phyloP scores from a whole-genome alignment of 2,329 filamentous ascomycete species.

The Leptographium lundbergii region DNA sequence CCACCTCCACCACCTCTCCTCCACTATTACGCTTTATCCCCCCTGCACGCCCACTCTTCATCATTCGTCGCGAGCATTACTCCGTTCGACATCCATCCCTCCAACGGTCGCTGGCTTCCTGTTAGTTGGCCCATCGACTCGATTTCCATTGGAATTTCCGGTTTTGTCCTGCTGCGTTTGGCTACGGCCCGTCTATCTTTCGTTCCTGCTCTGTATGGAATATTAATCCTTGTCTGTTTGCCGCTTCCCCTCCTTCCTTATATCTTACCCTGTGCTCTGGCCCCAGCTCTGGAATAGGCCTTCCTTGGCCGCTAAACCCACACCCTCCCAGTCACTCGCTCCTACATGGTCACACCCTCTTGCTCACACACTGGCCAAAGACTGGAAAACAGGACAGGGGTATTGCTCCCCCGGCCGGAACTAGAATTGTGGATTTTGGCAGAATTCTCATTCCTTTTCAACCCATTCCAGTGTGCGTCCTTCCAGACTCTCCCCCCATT shows the following conservation, averaged over 20 bases:
- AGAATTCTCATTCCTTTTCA: background rate
- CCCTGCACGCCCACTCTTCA: background rate
- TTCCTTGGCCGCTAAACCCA: background rate
- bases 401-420: conserved; percentile 3
- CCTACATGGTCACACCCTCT: conserved; percentile 1
- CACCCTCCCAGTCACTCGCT: background rate
- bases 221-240: background rate
- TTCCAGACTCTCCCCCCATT: conserved; percentile 2
- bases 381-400: background rate
- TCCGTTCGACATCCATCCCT: background rate
- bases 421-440: conserved; percentile 3
- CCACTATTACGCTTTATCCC: background rate
- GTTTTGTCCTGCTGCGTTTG: background rate
- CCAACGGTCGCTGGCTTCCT: background rate
- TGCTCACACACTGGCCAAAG: background rate
- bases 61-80: conserved; percentile 1
- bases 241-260: background rate
- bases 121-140: background rate
- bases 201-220: background rate
- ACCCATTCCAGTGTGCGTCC: background rate
- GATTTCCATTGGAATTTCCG: background rate
- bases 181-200: background rate
- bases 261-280: background rate
- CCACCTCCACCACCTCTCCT: background rate
- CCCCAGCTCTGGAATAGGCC: background rate